Conservation (phyloP, 768 basidiomycete species). For the Lepiota venenata region DNA sequence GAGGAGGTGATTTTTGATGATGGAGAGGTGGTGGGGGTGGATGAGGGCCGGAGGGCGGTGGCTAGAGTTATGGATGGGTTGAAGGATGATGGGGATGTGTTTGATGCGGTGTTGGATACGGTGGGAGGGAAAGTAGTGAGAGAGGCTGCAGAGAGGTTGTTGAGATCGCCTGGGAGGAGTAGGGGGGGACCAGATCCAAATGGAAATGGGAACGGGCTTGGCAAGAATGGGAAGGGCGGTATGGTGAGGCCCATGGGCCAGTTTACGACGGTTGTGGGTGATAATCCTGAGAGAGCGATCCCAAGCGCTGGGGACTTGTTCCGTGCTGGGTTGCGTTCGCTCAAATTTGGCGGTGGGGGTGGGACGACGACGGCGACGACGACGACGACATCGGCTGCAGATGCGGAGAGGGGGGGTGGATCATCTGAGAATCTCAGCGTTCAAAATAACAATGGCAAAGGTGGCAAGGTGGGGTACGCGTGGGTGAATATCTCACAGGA, state of each 20-base stretch:
- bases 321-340: conserved; percentile 64
- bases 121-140: conserved; percentile 79
- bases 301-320: conserved; percentile 73
- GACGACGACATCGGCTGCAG: neutral
- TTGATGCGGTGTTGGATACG: conserved; percentile 84
- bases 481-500: conserved; percentile 83
- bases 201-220: conserved; percentile 14
- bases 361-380: neutral
- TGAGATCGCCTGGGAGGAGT: conserved; percentile 32
- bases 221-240: conserved; percentile 20
- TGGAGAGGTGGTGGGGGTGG: conserved; percentile 31
- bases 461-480: conserved; percentile 61
- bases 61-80: conserved; percentile 51
- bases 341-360: conserved; percentile 32
- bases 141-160: conserved; percentile 65
- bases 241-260: conserved; percentile 33
- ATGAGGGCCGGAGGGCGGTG: conserved; percentile 42
- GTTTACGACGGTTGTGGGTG: conserved; percentile 82
- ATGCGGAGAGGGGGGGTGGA: conserved; percentile 8
- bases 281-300: conserved; percentile 58
- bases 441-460: conserved; percentile 8
- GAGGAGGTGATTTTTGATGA: conserved; percentile 77
- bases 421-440: conserved; percentile 3
- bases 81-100: conserved; percentile 50
- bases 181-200: neutral